Conservation (phyloP, 176 grass and related monocot genomes). For the Typha latifolia region DNA sequence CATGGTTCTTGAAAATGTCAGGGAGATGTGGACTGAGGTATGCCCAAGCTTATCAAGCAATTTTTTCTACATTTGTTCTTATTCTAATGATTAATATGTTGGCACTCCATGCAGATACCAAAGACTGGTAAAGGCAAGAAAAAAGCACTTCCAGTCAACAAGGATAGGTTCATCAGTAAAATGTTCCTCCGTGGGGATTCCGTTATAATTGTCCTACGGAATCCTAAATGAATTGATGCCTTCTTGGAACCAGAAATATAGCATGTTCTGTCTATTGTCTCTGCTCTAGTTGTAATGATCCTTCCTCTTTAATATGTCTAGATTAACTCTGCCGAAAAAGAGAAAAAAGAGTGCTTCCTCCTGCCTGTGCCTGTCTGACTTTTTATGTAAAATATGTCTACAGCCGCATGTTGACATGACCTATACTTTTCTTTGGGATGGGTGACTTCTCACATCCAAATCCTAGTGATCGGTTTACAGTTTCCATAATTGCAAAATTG, state of each 20-base stretch:
- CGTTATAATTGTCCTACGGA: slow-evolving; percentile 81
- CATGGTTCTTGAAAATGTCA: slow-evolving; percentile 97
- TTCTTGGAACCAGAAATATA: neutral
- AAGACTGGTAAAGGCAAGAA: slow-evolving; percentile 99
- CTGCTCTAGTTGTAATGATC: too few relatives aligned
- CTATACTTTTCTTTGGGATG: too few relatives aligned
- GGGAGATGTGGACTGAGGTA: slow-evolving; percentile 99
- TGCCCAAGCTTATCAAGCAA: neutral
- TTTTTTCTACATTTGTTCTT: neutral
- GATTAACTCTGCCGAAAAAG: too few relatives aligned
- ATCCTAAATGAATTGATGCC: slow-evolving; percentile 51
- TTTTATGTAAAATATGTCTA: neutral
- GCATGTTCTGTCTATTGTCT: too few relatives aligned
- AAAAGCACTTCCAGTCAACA: slow-evolving; percentile 91
- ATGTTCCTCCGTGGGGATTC: slow-evolving; percentile 96
- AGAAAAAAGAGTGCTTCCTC: too few relatives aligned
- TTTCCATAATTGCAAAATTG: too few relatives aligned
- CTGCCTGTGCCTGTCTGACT: neutral
- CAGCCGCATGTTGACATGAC: neutral
- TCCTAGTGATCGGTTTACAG: too few relatives aligned
- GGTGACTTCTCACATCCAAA: too few relatives aligned
- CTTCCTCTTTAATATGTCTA: too few relatives aligned
- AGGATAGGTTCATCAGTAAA: slow-evolving; percentile 94
- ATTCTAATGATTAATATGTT: slow-evolving; percentile 1
- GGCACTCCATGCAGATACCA: slow-evolving; percentile 45